Percentiles rank a stretch among this genome's conserved stretches.
phyloP scores from a whole-genome alignment of 768 basidiomycete genomes.

The Paxillus ammoniavirescens region DNA sequence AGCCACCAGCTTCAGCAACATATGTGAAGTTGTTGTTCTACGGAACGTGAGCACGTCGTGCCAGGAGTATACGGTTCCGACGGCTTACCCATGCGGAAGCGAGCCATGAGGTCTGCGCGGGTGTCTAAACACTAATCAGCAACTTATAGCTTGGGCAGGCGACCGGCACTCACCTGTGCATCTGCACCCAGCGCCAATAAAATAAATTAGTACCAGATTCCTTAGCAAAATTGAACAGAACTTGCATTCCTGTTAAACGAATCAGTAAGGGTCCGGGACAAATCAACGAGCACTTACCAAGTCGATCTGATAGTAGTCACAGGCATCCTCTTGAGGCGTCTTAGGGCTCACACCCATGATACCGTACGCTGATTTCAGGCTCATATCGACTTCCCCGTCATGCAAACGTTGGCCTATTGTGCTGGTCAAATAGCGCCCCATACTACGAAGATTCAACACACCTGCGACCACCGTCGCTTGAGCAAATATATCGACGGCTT shows the following conservation, averaged over 20 bases:
- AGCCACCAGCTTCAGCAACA: slow-evolving; percentile 53
- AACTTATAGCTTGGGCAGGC: not conserved
- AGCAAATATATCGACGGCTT: slow-evolving; percentile 39
- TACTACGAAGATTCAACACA: slow-evolving; percentile 32
- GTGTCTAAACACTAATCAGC: slow-evolving; percentile 46
- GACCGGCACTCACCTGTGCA: slow-evolving; percentile 24
- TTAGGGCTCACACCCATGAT: slow-evolving; percentile 45
- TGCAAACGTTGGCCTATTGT: slow-evolving; percentile 13
- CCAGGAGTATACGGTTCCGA: not conserved
- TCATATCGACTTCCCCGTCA: slow-evolving; percentile 45
- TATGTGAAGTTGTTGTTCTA: slow-evolving; percentile 64
- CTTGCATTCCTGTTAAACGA: slow-evolving; percentile 28
- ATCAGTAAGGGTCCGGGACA: slow-evolving; percentile 2
- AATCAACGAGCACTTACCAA: slow-evolving; percentile 20
- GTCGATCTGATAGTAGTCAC: slow-evolving; percentile 58
- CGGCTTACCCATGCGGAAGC: slow-evolving; percentile 59
- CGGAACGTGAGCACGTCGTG: slow-evolving; percentile 5
- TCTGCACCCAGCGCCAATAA: slow-evolving; percentile 4
- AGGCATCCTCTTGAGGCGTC: slow-evolving; percentile 45
- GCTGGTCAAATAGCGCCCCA: slow-evolving; percentile 40
- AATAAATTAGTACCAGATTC: not conserved
- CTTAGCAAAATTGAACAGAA: not conserved
- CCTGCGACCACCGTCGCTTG: slow-evolving; percentile 46
- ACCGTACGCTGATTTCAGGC: slow-evolving; percentile 52
- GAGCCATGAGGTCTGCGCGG: slow-evolving; percentile 61